Conservation (phyloP, 2,329 filamentous ascomycete species). For the Balansia obtecta region DNA sequence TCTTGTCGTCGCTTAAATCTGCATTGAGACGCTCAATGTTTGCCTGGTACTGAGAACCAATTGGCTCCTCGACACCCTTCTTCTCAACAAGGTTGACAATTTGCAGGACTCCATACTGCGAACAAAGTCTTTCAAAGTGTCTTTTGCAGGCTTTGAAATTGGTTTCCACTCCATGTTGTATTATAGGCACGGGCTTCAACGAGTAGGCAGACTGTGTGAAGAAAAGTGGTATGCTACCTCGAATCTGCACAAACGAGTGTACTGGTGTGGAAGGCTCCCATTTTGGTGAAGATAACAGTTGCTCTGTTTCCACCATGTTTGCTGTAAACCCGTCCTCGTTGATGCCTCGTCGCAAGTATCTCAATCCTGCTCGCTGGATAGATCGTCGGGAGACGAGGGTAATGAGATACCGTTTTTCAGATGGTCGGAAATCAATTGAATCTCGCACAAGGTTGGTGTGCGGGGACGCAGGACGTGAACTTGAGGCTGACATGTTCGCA, state of each 20-base stretch:
- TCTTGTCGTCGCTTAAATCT: slow-evolving; percentile 31
- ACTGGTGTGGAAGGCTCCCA: slow-evolving; percentile 52
- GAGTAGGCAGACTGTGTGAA: slow-evolving; percentile 93
- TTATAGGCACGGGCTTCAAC: slow-evolving; percentile 71
- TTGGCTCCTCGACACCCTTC: slow-evolving; percentile 64
- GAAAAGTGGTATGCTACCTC: slow-evolving; percentile 87
- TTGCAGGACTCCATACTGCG: slow-evolving; percentile 65
- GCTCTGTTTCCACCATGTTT: slow-evolving; percentile 90
- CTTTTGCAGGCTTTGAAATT: slow-evolving; percentile 68
- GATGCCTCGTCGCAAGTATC: slow-evolving; percentile 81
- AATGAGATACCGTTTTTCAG: slow-evolving; percentile 56
- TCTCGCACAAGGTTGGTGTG: slow-evolving; percentile 13
- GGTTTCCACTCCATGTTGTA: slow-evolving; percentile 67
- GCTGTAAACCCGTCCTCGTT: slow-evolving; percentile 83
- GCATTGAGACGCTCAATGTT: slow-evolving; percentile 56
- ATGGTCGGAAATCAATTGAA: slow-evolving; percentile 29
- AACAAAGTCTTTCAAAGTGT: slow-evolving; percentile 61
- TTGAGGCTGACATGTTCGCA: slow-evolving; percentile 22
- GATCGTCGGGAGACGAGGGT: slow-evolving; percentile 87
- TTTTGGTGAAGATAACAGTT: slow-evolving; percentile 63
- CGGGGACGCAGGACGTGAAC: slow-evolving; percentile 14
- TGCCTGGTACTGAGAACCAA: slow-evolving; percentile 67
- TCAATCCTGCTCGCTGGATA: slow-evolving; percentile 70
- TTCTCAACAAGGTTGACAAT: slow-evolving; percentile 82
- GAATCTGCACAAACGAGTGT: slow-evolving; percentile 76